A percentile compares a stretch with the other conserved stretches of the same genome.
phyloP scores from a whole-genome alignment of 106 monocot species.

The Vanilla planifolia region DNA sequence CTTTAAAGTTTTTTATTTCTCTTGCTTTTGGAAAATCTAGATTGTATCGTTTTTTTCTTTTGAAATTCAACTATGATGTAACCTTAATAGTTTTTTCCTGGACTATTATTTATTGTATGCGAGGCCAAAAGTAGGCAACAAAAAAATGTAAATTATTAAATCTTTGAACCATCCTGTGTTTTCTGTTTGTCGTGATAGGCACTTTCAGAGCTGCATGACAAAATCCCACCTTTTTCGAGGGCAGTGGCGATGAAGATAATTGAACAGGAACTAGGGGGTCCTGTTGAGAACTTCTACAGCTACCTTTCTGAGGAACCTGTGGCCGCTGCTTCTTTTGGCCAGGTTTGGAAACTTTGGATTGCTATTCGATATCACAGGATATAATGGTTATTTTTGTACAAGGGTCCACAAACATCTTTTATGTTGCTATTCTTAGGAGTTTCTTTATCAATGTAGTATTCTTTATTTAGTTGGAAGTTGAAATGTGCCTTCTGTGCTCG shows the following conservation, averaged over 20 bases:
- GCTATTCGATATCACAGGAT: not conserved
- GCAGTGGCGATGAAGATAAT: conserved; percentile 67
- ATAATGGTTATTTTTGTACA: no score
- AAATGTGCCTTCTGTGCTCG: no score
- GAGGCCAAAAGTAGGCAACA: no score
- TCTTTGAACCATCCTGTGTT: not conserved
- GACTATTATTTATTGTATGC: no score
- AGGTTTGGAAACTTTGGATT: conserved; percentile 32
- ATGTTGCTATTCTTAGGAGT: no score
- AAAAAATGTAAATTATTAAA: not conserved
- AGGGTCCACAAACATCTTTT: no score
- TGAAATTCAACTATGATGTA: no score
- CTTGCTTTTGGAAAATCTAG: no score
- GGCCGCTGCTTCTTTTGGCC: conserved; percentile 97
- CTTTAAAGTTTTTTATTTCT: not conserved
- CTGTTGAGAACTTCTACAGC: conserved; percentile 41
- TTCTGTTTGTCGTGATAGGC: conserved; percentile 31
- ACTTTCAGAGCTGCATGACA: conserved; percentile 79
- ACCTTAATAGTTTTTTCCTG: no score
- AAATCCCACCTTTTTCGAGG: conserved; percentile 77
- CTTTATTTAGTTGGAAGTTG: no score
- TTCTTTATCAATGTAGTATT: no score
- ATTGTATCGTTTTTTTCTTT: no score
- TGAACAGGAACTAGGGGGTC: conserved; percentile 65
- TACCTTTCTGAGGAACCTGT: conserved; percentile 76